A percentile compares a stretch with the other conserved stretches of the same genome.
phyloP scores from a whole-genome alignment of 257 asterid species.

The Solanum microdontum region DNA sequence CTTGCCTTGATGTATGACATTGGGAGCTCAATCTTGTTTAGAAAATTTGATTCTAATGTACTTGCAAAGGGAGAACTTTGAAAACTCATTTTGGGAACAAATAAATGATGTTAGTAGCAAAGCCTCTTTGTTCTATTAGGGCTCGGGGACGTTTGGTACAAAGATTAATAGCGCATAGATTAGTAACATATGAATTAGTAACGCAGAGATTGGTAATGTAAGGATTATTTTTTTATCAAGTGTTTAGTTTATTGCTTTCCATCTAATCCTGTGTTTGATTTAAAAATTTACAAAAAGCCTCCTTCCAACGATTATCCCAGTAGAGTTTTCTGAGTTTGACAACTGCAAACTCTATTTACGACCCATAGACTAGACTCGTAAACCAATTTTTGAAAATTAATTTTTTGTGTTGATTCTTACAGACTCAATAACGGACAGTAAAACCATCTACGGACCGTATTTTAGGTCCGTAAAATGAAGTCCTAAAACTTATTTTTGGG shows the following conservation, averaged over 20 bases:
- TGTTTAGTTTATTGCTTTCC: not conserved
- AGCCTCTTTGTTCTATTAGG: not conserved
- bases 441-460: no score
- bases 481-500: no score
- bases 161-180: not conserved
- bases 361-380: not conserved
- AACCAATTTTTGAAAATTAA: no score
- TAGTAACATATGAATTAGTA: not conserved
- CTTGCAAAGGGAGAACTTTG: not conserved
- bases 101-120: conserved; percentile 2
- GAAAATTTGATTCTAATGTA: not conserved
- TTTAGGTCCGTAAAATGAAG: no score
- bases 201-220: not conserved
- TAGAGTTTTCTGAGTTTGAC: not conserved
- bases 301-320: rapidly evolving
- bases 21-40: not conserved
- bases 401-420: not conserved
- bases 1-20: not conserved
- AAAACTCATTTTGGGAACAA: not conserved
- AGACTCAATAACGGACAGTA: not conserved
- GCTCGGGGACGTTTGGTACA: not conserved
- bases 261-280: not conserved
- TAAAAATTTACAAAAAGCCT: no score
- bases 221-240: no score
- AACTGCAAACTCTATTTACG: no score